Conservation (phyloP, 192 early-diverging fungal genomes). For the Podila verticillata region DNA sequence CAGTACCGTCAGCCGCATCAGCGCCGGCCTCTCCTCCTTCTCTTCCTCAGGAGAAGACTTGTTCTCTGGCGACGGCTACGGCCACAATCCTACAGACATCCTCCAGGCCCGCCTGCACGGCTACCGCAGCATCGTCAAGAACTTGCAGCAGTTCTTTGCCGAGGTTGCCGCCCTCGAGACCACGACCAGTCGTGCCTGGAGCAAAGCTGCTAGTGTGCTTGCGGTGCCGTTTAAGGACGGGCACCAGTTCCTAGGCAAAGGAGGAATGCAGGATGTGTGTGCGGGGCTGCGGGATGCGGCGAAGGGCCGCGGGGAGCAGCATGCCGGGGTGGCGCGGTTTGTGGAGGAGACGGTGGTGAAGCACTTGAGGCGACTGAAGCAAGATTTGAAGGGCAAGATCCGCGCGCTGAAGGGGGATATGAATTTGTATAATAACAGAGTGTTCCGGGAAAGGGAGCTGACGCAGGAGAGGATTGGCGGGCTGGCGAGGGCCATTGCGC, state of each 20-base stretch:
- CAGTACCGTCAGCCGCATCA: slow-evolving; percentile 20
- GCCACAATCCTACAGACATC: slow-evolving; percentile 52
- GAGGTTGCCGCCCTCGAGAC: slow-evolving; percentile 48
- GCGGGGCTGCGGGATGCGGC: slow-evolving; percentile 38
- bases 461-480: slow-evolving; percentile 50
- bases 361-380: slow-evolving; percentile 42
- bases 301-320: slow-evolving; percentile 41
- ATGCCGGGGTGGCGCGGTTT: slow-evolving; percentile 42
- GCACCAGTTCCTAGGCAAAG: slow-evolving; percentile 44
- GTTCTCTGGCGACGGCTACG: slow-evolving; percentile 24
- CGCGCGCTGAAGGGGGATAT: slow-evolving; percentile 41
- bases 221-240: slow-evolving; percentile 46
- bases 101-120: slow-evolving; percentile 46
- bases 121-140: slow-evolving; percentile 49
- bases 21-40: not conserved
- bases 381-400: slow-evolving; percentile 56
- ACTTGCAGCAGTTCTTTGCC: slow-evolving; percentile 46
- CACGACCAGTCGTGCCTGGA: slow-evolving; percentile 21
- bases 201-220: slow-evolving; percentile 32
- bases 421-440: slow-evolving; percentile 39
- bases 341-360: slow-evolving; percentile 47
- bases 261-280: slow-evolving; percentile 52
- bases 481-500: slow-evolving; percentile 42
- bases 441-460: slow-evolving; percentile 53
- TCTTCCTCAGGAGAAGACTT: no score